Base-by-base conservation (phyloP, 208 protist genomes). In the Acanthamoeba healyi region DNA sequence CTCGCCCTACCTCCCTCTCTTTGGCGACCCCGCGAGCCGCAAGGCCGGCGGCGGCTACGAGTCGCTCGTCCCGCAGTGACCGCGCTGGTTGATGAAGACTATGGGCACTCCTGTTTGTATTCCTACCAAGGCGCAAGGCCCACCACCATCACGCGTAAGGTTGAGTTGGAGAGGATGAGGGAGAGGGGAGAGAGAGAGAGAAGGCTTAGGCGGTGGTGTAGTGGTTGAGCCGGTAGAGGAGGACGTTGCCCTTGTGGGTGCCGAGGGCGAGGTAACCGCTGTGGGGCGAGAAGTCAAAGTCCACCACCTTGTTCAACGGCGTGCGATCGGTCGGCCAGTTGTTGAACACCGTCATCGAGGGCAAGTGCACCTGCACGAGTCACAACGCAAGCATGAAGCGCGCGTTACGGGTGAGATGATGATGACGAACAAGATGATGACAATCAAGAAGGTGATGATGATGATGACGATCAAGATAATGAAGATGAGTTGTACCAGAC, bases 151-250 rank as follows among this genome's bases (percentile, higher is more conserved):
- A n/a, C n/a, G n/a, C n/a, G n/a, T n/a, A n/a, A n/a, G n/a, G n/a
- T n/a, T n/a, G 44, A 49, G 44, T 49, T 49, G 44, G n/a, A 65
- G 10, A 65, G 26, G 26, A 65, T 34, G 26, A 65, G n/a, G 2
- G 2, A 26, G 26, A 32, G 26, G 58, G 9, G 58, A 32, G 58
- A 2, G 49, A 17, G 58, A 54, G 10, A 54, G 49, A 54, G 49
- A 19, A 2, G 58, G 58, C 58, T 65, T 61, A 89, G 38, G 54
- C 81, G 81, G 26, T 89, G 38, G 5, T 1, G 49, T 91, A 95
- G 79, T 94, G 91, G 54, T 93, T 81, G 56, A 95, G 54, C 14
- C 82, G 81, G 88, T 95, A 94, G 40, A 95, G 94, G n/a, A 94
- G 91, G 49, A 81, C 91, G 4, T 26, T 5, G 29, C 94, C 94